Conservation (phyloP, 805 yeast genomes). For the Candida ovalis region DNA sequence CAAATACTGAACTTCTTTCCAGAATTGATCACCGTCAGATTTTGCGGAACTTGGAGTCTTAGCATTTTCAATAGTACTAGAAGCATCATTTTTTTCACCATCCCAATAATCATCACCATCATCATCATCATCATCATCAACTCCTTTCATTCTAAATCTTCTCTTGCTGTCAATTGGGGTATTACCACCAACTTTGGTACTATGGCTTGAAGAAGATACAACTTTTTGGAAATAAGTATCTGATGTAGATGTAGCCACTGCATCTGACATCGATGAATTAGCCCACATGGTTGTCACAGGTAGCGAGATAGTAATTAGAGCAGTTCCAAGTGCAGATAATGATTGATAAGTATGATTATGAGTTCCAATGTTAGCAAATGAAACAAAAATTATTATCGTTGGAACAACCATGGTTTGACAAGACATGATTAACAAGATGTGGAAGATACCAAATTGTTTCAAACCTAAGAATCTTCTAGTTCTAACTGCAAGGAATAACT, state of each 20-base stretch:
- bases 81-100: neutral
- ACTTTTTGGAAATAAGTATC: constrained; percentile 22
- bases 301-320: constrained; percentile 65
- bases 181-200: constrained; percentile 8
- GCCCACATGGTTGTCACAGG: constrained; percentile 94
- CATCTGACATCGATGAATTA: constrained; percentile 51
- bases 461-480: constrained; percentile 75
- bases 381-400: constrained; percentile 58
- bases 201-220: constrained; percentile 9
- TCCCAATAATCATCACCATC: neutral
- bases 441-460: constrained; percentile 78
- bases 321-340: constrained; percentile 49
- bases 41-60: constrained; percentile 17
- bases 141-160: constrained; percentile 9
- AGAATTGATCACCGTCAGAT: constrained; percentile 20
- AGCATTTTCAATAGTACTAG: constrained; percentile 5
- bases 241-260: constrained; percentile 37
- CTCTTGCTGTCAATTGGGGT: constrained; percentile 11
- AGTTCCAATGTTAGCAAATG: constrained; percentile 38
- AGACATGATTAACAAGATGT: constrained; percentile 75
- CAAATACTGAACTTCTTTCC: constrained; percentile 30
- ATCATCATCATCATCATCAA: constrained; percentile 4
- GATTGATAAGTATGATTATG: constrained; percentile 32
- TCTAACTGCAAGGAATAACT: constrained; percentile 63
- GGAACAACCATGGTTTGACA: constrained; percentile 82